Percentiles rank a stretch among this genome's conserved stretches.
Evolutionary conservation across 805 yeast species (phyloP).

Genomic region (Kluyveromyces starmeri): DNA sequence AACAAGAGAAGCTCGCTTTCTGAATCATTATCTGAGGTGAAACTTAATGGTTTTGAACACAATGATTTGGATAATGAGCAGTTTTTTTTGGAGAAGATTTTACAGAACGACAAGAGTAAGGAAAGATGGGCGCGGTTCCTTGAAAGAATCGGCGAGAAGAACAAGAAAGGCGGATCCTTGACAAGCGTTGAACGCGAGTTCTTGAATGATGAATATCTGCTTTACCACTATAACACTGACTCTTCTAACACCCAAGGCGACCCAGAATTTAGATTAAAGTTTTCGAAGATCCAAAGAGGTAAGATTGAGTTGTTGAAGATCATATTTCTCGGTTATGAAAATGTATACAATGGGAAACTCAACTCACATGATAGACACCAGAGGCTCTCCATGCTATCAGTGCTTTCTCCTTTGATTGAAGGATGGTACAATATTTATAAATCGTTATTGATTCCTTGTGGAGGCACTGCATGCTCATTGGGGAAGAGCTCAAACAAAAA

Average conservation of each 20-base stretch:
- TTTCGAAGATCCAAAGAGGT: conserved; percentile 61
- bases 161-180: conserved; percentile 7
- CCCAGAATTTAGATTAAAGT: conserved; percentile 32
- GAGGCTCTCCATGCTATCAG: conserved; percentile 59
- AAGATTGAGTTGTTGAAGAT: conserved; percentile 72
- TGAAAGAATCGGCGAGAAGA: conserved; percentile 8
- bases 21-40: conserved; percentile 61
- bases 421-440: conserved; percentile 67
- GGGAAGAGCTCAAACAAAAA: conserved; percentile 22
- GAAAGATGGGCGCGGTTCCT: conserved; percentile 19
- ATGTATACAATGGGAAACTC: conserved; percentile 59
- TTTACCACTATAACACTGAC: conserved; percentile 15
- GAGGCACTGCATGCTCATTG: conserved; percentile 26
- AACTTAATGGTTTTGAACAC: conserved; percentile 38
- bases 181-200: conserved; percentile 24
- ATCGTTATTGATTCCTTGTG: conserved; percentile 40
- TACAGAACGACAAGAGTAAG: conserved; percentile 18
- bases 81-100: conserved; percentile 22
- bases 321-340: conserved; percentile 73
- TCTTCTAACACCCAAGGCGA: conserved; percentile 3
- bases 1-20: conserved; percentile 72
- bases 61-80: conserved; percentile 28
- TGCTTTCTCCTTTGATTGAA: conserved; percentile 67
- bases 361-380: conserved; percentile 44
- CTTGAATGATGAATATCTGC: conserved; percentile 26